A percentile compares a stretch with the other conserved stretches of the same genome.
These are phyloP conservation scores for Gastrodia elata DNA, from an alignment of 106 monocot genomes.

Conservation along the genomic window DNA sequence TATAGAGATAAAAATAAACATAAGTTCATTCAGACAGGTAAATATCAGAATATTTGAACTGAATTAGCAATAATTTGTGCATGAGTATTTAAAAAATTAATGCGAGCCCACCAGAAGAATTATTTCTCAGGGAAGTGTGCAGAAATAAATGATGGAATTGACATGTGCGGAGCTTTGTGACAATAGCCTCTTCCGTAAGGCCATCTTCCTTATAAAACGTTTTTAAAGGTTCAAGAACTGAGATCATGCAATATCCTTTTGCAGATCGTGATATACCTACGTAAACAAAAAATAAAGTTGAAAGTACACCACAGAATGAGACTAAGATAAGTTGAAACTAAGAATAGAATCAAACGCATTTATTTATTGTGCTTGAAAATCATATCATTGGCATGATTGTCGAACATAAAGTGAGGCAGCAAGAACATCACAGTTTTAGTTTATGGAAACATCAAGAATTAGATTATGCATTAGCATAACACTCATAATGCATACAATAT, in stretches of 20 bases:
- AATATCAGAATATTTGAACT: neutral
- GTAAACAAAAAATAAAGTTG: conserved; percentile 1
- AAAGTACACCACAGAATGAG: neutral
- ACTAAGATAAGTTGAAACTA: neutral
- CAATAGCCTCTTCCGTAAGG: conserved; percentile 92
- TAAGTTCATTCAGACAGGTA: neutral
- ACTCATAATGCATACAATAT: neutral
- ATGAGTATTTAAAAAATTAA: neutral
- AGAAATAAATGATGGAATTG: conserved; percentile 81
- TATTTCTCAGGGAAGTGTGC: conserved; percentile 70
- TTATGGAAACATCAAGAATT: neutral
- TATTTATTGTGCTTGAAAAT: neutral
- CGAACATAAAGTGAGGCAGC: neutral
- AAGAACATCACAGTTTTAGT: neutral
- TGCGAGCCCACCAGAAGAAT: conserved; percentile 61
- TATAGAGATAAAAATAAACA: neutral
- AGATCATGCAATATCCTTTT: conserved; percentile 92
- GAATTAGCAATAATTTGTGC: neutral
- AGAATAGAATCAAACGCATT: neutral
- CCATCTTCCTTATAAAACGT: conserved; percentile 81
- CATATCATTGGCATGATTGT: neutral
- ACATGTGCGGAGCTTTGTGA: conserved; percentile 86
- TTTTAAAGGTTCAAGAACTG: conserved; percentile 90
- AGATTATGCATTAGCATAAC: neutral
- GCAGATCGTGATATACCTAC: conserved; percentile 88